Percentiles rank a stretch among this genome's conserved stretches.
phyloP scores from a whole-genome alignment of 805 yeast genomes.

The Millerago galiae region DNA sequence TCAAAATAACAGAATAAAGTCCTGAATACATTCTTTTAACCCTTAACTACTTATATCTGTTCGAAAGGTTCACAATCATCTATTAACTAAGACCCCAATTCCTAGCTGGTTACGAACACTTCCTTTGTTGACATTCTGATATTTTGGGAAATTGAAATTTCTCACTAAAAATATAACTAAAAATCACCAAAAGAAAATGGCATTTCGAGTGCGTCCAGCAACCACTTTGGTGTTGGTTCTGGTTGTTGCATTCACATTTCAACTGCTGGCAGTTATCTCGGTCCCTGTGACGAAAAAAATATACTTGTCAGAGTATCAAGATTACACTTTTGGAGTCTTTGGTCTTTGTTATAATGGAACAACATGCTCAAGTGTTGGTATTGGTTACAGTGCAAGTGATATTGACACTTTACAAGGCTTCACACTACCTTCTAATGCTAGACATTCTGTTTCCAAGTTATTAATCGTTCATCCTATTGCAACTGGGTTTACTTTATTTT shows the following conservation, averaged over 20 bases:
- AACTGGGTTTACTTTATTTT: conserved; percentile 44
- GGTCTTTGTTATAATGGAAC: conserved; percentile 46
- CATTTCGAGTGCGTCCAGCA: conserved; percentile 26
- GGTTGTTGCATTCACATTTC: conserved; percentile 47
- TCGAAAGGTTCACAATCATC: no score
- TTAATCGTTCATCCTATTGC: conserved; percentile 65
- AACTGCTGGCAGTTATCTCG: conserved; percentile 51
- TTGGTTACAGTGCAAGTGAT: conserved; percentile 37
- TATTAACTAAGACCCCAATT: no score
- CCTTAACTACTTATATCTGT: no score
- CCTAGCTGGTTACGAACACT: no score
- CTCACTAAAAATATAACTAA: neutral
- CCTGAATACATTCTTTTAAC: no score
- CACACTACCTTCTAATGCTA: conserved; percentile 52
- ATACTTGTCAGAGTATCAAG: conserved; percentile 42
- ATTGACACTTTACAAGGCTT: conserved; percentile 32
- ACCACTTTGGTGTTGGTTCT: conserved; percentile 33
- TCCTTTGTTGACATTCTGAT: no score
- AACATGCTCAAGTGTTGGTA: conserved; percentile 33
- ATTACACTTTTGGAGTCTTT: conserved; percentile 59
- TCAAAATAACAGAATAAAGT: no score
- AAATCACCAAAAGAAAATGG: conserved; percentile 13
- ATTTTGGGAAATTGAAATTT: neutral
- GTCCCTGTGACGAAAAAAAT: conserved; percentile 50
- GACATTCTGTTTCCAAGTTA: conserved; percentile 51